Percentiles rank a stretch among this genome's conserved stretches.
These are phyloP conservation scores for Gloeopeniophorella convolvens DNA, from an alignment of 768 basidiomycete genomes.

Conservation along the genomic window DNA sequence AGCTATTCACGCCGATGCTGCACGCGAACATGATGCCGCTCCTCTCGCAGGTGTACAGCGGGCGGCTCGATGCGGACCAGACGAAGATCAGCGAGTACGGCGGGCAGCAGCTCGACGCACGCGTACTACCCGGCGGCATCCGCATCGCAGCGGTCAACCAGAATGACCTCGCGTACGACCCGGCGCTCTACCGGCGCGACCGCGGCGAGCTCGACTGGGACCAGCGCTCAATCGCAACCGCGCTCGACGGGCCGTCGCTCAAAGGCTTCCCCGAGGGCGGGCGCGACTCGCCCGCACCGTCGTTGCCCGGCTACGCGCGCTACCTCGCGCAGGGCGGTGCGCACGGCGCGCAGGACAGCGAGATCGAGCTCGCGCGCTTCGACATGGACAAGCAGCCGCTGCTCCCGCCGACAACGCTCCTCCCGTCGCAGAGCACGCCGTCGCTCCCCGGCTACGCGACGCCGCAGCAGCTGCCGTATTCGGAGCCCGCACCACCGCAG, in stretches of 20 bases:
- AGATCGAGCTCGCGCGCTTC: slow-evolving; percentile 51
- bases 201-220: slow-evolving; percentile 89
- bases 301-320: slow-evolving; percentile 42
- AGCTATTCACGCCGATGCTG: slow-evolving; percentile 84
- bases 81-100: slow-evolving; percentile 73
- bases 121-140: slow-evolving; percentile 69
- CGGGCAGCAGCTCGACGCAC: slow-evolving; percentile 68
- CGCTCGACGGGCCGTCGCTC: slow-evolving; percentile 28
- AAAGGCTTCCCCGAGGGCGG: slow-evolving; percentile 33
- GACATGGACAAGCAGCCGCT: slow-evolving; percentile 58
- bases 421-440: slow-evolving; percentile 4
- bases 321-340: slow-evolving; percentile 38
- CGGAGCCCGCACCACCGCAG: slow-evolving; percentile 3
- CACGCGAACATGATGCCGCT: slow-evolving; percentile 82
- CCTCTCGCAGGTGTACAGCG: slow-evolving; percentile 67
- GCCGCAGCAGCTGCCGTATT: slow-evolving; percentile 26
- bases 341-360: slow-evolving; percentile 38
- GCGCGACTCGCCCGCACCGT: slow-evolving; percentile 35
- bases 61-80: slow-evolving; percentile 57
- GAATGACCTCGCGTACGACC: slow-evolving; percentile 77
- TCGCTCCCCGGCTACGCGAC: slow-evolving; percentile 11
- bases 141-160: slow-evolving; percentile 79
- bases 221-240: slow-evolving; percentile 61
- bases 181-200: slow-evolving; percentile 69
- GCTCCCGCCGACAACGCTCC: slow-evolving; percentile 29